Evolutionary conservation across 306 rosid genomes (phyloP).

Genomic region (Myrica gale): DNA sequence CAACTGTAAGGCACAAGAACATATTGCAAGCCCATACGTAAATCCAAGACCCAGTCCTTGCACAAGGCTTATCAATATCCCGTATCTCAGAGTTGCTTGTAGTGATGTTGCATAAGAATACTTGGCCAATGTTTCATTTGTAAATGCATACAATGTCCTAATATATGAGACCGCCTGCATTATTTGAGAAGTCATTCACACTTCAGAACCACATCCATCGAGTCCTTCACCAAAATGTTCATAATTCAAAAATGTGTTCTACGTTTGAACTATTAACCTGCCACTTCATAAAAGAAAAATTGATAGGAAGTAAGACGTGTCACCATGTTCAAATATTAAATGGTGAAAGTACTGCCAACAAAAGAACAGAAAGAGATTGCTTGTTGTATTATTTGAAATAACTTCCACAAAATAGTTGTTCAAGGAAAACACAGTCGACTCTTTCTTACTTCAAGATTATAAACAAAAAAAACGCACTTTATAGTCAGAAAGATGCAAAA

Average conservation of each 20-base stretch:
- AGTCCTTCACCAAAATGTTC: slow-evolving; percentile 25
- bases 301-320: neutral
- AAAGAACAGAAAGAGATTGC: neutral
- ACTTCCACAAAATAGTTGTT: neutral
- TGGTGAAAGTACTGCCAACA: neutral
- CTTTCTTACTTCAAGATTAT: neutral
- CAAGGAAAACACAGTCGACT: neutral
- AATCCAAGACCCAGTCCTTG: slow-evolving; percentile 99
- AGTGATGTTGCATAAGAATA: slow-evolving; percentile 97
- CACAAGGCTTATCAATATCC: slow-evolving; percentile 95
- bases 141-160: slow-evolving; percentile 87
- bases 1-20: slow-evolving; percentile 98
- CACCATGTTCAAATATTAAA: neutral
- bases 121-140: slow-evolving; percentile 96
- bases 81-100: slow-evolving; percentile 98
- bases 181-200: slow-evolving; percentile 24
- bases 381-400: neutral
- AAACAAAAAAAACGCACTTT: neutral
- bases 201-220: slow-evolving; percentile 29
- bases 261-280: slow-evolving; percentile 3
- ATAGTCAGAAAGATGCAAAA: neutral
- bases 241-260: neutral
- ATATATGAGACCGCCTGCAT: slow-evolving; percentile 94
- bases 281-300: neutral
- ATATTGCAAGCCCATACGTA: slow-evolving; percentile 98